These are phyloP conservation scores for Ogataea methylovora DNA, from an alignment of 805 yeast species.

Conservation along the genomic window DNA sequence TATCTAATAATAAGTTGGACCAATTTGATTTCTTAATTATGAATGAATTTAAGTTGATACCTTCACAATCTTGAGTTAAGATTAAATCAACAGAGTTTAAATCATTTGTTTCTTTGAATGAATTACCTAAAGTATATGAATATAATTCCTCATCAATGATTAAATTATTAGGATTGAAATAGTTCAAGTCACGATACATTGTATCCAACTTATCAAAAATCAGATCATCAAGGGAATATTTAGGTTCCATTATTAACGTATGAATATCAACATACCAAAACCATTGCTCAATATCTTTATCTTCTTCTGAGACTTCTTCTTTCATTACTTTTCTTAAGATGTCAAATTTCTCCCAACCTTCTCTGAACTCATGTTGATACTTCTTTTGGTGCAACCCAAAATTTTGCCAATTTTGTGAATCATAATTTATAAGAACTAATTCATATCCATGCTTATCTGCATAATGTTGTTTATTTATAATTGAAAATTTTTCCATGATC, in stretches of 20 bases:
- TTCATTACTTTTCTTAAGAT: conserved; percentile 27
- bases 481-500: conserved; percentile 41
- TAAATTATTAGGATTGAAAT: conserved; percentile 29
- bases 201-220: conserved; percentile 24
- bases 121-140: conserved; percentile 13
- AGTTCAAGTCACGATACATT: conserved; percentile 23
- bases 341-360: conserved; percentile 38
- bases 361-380: conserved; percentile 42
- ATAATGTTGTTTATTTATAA: conserved; percentile 39
- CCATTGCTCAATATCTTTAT: conserved; percentile 25
- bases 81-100: conserved; percentile 30
- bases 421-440: conserved; percentile 26
- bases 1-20: conserved; percentile 29
- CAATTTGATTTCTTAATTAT: conserved; percentile 30
- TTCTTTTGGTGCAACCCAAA: conserved; percentile 35
- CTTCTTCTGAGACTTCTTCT: conserved; percentile 19
- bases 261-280: conserved; percentile 35
- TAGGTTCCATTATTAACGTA: conserved; percentile 34
- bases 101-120: conserved; percentile 13
- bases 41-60: conserved; percentile 33
- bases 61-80: conserved; percentile 34
- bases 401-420: conserved; percentile 19
- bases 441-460: conserved; percentile 43
- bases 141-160: conserved; percentile 22
- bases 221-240: conserved; percentile 25